A percentile compares a stretch with the other conserved stretches of the same genome.
Evolutionary conservation across 306 rosid species (phyloP).

Genomic region (Pterocarpus santalinus): DNA sequence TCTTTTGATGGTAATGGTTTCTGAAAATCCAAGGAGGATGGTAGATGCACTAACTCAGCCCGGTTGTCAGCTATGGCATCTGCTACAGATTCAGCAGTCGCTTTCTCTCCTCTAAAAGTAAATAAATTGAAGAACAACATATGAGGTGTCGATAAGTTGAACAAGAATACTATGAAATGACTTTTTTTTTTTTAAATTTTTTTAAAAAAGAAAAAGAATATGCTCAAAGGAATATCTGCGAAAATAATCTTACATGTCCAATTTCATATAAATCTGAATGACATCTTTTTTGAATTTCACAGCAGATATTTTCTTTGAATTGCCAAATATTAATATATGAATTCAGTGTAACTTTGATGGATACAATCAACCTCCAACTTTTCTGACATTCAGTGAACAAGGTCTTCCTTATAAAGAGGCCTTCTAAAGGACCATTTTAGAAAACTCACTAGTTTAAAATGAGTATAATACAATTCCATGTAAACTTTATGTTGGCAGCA

Average conservation of each 20-base stretch:
- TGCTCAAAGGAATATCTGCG: constrained; percentile 21
- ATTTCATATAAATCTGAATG: constrained; percentile 9
- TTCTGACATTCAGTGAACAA: constrained; percentile 2
- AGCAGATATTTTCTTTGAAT: constrained; percentile 27
- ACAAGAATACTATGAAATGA: constrained; percentile 14
- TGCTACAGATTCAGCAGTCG: constrained; percentile 87
- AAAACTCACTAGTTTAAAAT: constrained; percentile 2
- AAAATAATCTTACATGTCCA: constrained; percentile 36
- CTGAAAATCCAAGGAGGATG: constrained; percentile 74
- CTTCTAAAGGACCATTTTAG: constrained; percentile 26
- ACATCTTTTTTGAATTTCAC: constrained; percentile 14
- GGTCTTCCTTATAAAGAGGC: not conserved
- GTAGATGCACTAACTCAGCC: constrained; percentile 91
- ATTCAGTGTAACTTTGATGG: constrained; percentile 19
- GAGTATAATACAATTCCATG: constrained; percentile 6
- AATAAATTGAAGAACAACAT: constrained; percentile 42
- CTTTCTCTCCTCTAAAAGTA: constrained; percentile 84
- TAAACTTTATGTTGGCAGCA: not conserved
- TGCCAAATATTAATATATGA: constrained; percentile 31
- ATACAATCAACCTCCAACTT: constrained; percentile 30
- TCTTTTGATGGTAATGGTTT: constrained; percentile 86
- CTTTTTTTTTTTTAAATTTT: not conserved
- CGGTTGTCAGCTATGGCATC: constrained; percentile 84
- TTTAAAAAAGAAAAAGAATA: not conserved
- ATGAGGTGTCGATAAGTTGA: constrained; percentile 31